Percentiles rank a stretch among this genome's conserved stretches.
phyloP scores from a whole-genome alignment of 176 grass and related monocot genomes.

The Aegilops bicornis region DNA sequence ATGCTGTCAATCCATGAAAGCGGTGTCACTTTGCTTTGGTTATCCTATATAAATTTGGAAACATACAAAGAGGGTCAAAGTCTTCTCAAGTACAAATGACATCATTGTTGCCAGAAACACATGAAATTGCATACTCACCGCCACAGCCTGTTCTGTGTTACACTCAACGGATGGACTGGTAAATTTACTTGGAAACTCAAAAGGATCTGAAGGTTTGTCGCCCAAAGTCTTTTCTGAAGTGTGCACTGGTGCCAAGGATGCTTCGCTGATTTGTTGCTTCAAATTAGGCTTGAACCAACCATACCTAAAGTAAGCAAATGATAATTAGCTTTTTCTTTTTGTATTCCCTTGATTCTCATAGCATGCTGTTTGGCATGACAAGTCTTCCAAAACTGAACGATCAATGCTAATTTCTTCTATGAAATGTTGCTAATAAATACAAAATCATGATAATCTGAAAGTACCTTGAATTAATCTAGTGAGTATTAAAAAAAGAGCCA shows the following conservation, averaged over 20 bases:
- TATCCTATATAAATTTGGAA: constrained; percentile 39
- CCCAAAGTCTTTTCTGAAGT: constrained; percentile 27
- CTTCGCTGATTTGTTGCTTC: constrained; percentile 15
- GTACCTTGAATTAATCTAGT: not conserved
- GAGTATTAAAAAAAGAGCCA: not conserved
- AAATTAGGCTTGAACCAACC: constrained; percentile 73
- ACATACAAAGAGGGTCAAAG: constrained; percentile 27
- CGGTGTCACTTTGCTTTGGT: constrained; percentile 46
- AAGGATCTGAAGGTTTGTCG: constrained; percentile 24
- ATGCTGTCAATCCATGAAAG: constrained; percentile 77
- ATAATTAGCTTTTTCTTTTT: not conserved
- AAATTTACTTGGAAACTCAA: constrained; percentile 43
- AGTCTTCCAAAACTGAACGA: not conserved
- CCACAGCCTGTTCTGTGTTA: constrained; percentile 15
- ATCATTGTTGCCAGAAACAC: not conserved
- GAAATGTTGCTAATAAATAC: not conserved
- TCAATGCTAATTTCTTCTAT: not conserved
- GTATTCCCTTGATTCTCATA: not conserved
- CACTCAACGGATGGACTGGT: constrained; percentile 17
- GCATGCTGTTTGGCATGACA: not conserved
- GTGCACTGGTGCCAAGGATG: constrained; percentile 17
- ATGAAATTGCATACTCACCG: constrained; percentile 35
- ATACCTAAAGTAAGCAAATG: constrained; percentile 56
- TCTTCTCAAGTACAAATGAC: not conserved
- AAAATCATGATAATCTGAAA: not conserved